A percentile compares a stretch with the other conserved stretches of the same genome.
Conservation (phyloP, 257 asterid species). For the Cynanchum wilfordii region DNA sequence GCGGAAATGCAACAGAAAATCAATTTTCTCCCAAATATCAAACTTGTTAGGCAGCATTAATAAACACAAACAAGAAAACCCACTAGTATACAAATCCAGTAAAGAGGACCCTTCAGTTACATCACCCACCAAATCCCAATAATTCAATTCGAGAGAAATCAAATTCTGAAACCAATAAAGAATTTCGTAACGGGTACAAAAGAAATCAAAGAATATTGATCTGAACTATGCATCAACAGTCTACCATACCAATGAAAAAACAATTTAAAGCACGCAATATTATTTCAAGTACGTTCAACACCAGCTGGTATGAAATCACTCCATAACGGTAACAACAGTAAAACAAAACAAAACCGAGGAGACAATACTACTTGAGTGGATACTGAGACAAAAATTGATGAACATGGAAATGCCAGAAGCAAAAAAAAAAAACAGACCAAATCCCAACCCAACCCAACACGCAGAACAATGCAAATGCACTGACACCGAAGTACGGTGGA, state of each 20-base stretch:
- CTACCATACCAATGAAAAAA: not conserved
- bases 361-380: not conserved
- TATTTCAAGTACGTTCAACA: not conserved
- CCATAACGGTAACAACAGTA: not conserved
- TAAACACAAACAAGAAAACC: not conserved
- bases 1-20: slow-evolving; percentile 7
- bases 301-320: not conserved
- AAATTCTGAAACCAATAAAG: not conserved
- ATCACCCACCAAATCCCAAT: slow-evolving; percentile 1
- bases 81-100: not conserved
- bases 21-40: not conserved
- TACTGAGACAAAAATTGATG: not conserved
- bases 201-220: not conserved
- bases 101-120: too few relatives aligned
- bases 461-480: slow-evolving; percentile 1
- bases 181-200: not conserved
- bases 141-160: slow-evolving; percentile 5
- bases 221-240: not conserved
- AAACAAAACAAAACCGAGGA: not conserved
- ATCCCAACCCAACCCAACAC: slow-evolving; percentile 6
- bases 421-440: not conserved
- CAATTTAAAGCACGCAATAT: not conserved
- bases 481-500: not conserved
- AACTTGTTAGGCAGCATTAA: not conserved
- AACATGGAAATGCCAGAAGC: not conserved